These are phyloP conservation scores for Fistulinella cinereoalba DNA, from an alignment of 1,284 basidiomycete species.

Conservation along the genomic window DNA sequence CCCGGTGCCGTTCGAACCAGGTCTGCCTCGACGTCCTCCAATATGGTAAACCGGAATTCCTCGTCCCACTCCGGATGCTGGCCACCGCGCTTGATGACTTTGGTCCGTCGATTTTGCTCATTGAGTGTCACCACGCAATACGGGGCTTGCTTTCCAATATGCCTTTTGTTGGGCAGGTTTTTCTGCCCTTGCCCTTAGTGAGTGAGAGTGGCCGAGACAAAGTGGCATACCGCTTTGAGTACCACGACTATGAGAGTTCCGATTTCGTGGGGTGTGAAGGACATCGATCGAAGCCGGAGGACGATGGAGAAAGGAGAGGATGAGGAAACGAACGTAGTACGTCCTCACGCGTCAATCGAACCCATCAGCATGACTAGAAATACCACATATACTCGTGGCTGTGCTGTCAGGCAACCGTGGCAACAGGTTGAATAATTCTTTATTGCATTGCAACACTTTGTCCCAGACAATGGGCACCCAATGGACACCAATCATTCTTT, in stretches of 20 bases:
- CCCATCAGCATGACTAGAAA: conserved; percentile 12
- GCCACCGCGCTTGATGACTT: conserved; percentile 92
- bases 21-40: conserved; percentile 74
- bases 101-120: conserved; percentile 80
- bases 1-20: conserved; percentile 48
- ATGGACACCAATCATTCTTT: too few species aligned
- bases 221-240: conserved; percentile 82
- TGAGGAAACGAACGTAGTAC: conserved; percentile 10
- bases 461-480: too few species aligned
- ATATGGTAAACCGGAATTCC: conserved; percentile 91
- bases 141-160: conserved; percentile 97
- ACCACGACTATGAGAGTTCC: conserved; percentile 96
- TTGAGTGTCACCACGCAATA: conserved; percentile 84
- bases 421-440: neutral
- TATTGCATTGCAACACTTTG: too few species aligned
- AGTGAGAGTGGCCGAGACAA: conserved; percentile 13
- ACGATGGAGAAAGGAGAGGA: conserved; percentile 3
- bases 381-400: conserved; percentile 20
- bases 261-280: conserved; percentile 65
- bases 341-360: conserved; percentile 23
- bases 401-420: conserved; percentile 8
- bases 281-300: conserved; percentile 39
- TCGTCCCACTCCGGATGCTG: conserved; percentile 99
- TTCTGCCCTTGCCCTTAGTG: conserved; percentile 49
- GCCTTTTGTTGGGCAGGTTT: conserved; percentile 90